Evolutionary conservation across 2,329 filamentous ascomycete species (phyloP).

Genomic region (Chrysosporium queenslandicum): DNA sequence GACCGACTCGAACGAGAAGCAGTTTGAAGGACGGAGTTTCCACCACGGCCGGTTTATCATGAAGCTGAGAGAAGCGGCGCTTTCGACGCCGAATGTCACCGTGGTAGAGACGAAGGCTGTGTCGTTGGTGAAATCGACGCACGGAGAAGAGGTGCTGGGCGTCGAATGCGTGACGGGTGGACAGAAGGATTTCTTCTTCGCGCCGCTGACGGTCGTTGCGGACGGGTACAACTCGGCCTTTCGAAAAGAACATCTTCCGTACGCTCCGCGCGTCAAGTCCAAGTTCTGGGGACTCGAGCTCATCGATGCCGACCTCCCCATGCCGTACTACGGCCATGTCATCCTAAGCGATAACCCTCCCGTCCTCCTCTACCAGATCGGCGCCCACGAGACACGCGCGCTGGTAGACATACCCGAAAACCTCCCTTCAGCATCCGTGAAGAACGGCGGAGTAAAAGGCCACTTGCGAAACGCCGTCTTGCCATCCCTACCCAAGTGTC

Average conservation of each 20-base stretch:
- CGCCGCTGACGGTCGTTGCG: slow-evolving; percentile 72
- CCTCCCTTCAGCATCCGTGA: slow-evolving; percentile 60
- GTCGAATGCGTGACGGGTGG: slow-evolving; percentile 64
- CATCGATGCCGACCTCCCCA: slow-evolving; percentile 71
- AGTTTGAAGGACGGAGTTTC: slow-evolving; percentile 68
- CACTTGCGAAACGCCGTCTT: slow-evolving; percentile 74
- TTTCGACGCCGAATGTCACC: slow-evolving; percentile 69
- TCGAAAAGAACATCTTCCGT: slow-evolving; percentile 63
- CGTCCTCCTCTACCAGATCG: slow-evolving; percentile 92
- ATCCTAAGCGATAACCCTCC: slow-evolving; percentile 68
- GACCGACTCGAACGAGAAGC: slow-evolving; percentile 39
- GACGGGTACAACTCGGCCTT: slow-evolving; percentile 93
- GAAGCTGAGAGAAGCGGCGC: slow-evolving; percentile 65
- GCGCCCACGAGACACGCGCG: slow-evolving; percentile 81
- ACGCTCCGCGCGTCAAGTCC: slow-evolving; percentile 60
- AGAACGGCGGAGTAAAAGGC: slow-evolving; percentile 70
- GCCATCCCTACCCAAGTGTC: slow-evolving; percentile 60
- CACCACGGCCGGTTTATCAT: slow-evolving; percentile 92
- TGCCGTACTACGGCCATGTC: slow-evolving; percentile 71
- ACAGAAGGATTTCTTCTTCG: slow-evolving; percentile 70
- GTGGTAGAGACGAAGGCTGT: slow-evolving; percentile 83
- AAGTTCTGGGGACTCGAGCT: slow-evolving; percentile 93
- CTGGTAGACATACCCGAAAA: slow-evolving; percentile 79
- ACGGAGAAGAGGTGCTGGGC: slow-evolving; percentile 64
- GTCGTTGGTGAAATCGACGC: slow-evolving; percentile 59